Percentiles rank a stretch among this genome's conserved stretches.
Evolutionary conservation across 2,329 filamentous ascomycete species (phyloP).

Genomic region (Pestalotiopsis sp.): DNA sequence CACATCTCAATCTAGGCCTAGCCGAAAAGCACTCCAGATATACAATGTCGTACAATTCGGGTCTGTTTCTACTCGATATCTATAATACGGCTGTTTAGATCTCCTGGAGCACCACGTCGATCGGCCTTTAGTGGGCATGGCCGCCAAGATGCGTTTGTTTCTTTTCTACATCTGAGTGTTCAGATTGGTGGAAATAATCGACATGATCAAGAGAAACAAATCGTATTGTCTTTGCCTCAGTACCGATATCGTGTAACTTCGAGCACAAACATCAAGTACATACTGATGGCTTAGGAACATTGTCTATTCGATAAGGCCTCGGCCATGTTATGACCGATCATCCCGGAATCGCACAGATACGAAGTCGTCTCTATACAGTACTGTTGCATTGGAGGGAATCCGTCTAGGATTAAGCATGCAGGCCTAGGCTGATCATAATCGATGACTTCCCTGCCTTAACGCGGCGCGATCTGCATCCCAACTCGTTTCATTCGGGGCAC

Average conservation of each 20-base stretch:
- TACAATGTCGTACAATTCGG: too few relatives aligned
- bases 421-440: neutral
- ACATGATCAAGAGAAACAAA: too few relatives aligned
- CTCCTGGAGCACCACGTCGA: too few relatives aligned
- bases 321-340: neutral
- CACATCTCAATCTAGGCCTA: neutral
- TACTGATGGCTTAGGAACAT: neutral
- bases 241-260: too few relatives aligned
- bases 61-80: too few relatives aligned
- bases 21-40: neutral
- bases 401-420: neutral
- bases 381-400: neutral
- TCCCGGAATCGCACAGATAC: neutral
- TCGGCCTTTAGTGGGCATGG: too few relatives aligned
- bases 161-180: too few relatives aligned
- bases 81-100: neutral
- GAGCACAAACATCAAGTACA: neutral
- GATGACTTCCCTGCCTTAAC: neutral
- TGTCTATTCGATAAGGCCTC: neutral
- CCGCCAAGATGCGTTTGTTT: too few relatives aligned
- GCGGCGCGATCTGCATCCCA: neutral
- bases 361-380: neutral
- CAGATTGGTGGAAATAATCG: too few relatives aligned
- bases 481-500: neutral
- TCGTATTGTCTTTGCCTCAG: too few relatives aligned